Evolutionary conservation across 2,329 filamentous ascomycete genomes (phyloP).

Genomic region (Cercospora nicotianae): DNA sequence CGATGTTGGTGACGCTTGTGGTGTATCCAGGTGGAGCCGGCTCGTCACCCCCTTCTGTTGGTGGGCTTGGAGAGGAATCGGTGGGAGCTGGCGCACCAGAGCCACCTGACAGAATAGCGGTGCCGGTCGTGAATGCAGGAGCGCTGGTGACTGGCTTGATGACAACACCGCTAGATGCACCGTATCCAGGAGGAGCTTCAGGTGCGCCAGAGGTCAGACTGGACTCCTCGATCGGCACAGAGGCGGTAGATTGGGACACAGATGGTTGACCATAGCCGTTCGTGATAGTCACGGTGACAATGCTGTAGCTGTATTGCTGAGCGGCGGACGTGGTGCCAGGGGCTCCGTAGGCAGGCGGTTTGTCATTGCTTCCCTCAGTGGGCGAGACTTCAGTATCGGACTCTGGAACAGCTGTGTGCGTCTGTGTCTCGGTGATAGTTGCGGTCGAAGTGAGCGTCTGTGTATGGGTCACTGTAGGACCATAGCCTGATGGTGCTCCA

Average conservation of each 20-base stretch:
- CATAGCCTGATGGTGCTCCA: constrained; percentile 17
- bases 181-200: constrained; percentile 9
- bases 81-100: constrained; percentile 15
- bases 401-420: constrained; percentile 13
- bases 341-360: constrained; percentile 19
- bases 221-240: constrained; percentile 15
- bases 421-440: constrained; percentile 17
- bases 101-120: constrained; percentile 5
- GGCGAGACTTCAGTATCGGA: constrained; percentile 21
- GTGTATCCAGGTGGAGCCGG: constrained; percentile 10
- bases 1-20: constrained; percentile 18
- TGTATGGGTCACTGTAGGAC: constrained; percentile 21
- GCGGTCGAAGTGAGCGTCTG: constrained; percentile 25
- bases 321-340: constrained; percentile 7
- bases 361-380: constrained; percentile 14
- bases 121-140: constrained; percentile 15
- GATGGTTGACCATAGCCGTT: constrained; percentile 16
- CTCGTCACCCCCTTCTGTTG: background rate
- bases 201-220: constrained; percentile 4
- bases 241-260: constrained; percentile 17
- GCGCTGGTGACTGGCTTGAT: constrained; percentile 17
- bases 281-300: constrained; percentile 23
- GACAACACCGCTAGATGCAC: constrained; percentile 2
- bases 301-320: constrained; percentile 17
- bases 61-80: constrained; percentile 4